Percentiles rank a stretch among this genome's conserved stretches.
These are phyloP conservation scores for Cucurbita argyrosperma DNA, from an alignment of 306 rosid genomes.

Conservation along the genomic window DNA sequence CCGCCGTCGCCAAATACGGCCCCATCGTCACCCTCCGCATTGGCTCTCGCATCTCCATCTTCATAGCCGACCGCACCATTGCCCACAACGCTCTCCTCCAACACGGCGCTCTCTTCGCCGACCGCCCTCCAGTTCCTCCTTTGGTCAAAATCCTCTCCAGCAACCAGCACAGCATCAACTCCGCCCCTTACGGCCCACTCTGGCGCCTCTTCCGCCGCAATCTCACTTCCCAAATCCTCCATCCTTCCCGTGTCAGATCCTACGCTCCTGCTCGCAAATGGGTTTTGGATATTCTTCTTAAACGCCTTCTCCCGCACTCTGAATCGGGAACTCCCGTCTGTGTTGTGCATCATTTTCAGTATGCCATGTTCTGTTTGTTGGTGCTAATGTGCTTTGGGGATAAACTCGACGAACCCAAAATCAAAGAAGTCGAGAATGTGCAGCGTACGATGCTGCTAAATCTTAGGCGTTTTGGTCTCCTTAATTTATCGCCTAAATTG, in stretches of 20 bases:
- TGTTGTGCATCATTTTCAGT: background rate
- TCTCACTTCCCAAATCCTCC: conserved; percentile 1
- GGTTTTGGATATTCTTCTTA: conserved; percentile 1
- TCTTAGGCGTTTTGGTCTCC: conserved; percentile 27
- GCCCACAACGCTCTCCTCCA: conserved; percentile 5
- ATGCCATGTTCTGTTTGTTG: conserved; percentile 5
- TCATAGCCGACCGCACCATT: conserved; percentile 3
- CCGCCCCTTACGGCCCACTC: conserved; percentile 2
- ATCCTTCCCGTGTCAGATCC: conserved; percentile 9
- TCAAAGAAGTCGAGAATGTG: conserved; percentile 14
- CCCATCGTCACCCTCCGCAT: conserved; percentile 1
- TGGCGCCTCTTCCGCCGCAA: conserved; percentile 10
- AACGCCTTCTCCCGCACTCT: background rate
- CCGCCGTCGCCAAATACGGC: background rate
- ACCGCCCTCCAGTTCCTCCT: background rate
- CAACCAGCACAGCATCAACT: background rate
- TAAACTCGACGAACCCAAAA: background rate
- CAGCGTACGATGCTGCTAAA: conserved; percentile 16
- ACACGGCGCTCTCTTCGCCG: conserved; percentile 1
- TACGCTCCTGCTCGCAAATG: conserved; percentile 3
- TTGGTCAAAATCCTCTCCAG: background rate
- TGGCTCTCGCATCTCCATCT: background rate
- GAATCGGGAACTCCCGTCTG: background rate
- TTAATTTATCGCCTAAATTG: conserved; percentile 28
- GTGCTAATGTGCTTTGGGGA: conserved; percentile 7